Base-by-base conservation (phyloP, 768 basidiomycete species). In the Boletus fagicola region DNA sequence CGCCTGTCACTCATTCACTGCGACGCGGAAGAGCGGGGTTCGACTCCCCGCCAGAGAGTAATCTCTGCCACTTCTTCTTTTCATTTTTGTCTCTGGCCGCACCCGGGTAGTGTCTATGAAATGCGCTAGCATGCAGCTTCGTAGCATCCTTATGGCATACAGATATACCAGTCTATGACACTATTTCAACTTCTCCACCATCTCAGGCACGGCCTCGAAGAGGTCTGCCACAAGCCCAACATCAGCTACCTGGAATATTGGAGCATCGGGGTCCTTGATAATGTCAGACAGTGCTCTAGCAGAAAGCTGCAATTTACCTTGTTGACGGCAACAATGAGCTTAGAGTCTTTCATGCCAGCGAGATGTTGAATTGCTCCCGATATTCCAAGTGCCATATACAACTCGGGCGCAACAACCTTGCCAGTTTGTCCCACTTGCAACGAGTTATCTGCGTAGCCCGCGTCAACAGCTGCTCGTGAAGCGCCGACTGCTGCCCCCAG, bases 391-490 rank as follows among this genome's bases (percentile, higher is more conserved):
- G 97, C 97, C 74, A 98, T 83, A 75, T 99, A 99, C 52, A 99
- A 77, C 69, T 96, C 92, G 0, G 97, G 96, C 3, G 97, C 96
- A 43, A 98, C 95, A 36, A 99, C 90, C 75, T 98, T 98, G 54
- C 97, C 97, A 0, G 97, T 99, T 78, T 99, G 97, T 24, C 97
- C 97, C n/a, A 99, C 97, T 74, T 99, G 97, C 50, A 98, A 69
- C 5, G 92, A 94, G 75, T 98, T 98, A 73, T 98, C 97, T 30
- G 93, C 94, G 67, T 98, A 98, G 1, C 97, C 97, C 28, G 94
- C 92, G 72, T 99, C 97, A 18, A 99, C 97, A 4, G 97, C 97
- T 6, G 97, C 97, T 53, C 97, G 86, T 20, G 92, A 94, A n/a
- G 97, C 97, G 57, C 97, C 97, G 58, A 99, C 91, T 30, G 96